Evolutionary conservation across 257 asterid genomes (phyloP).

Genomic region (Scutellaria barbata): DNA sequence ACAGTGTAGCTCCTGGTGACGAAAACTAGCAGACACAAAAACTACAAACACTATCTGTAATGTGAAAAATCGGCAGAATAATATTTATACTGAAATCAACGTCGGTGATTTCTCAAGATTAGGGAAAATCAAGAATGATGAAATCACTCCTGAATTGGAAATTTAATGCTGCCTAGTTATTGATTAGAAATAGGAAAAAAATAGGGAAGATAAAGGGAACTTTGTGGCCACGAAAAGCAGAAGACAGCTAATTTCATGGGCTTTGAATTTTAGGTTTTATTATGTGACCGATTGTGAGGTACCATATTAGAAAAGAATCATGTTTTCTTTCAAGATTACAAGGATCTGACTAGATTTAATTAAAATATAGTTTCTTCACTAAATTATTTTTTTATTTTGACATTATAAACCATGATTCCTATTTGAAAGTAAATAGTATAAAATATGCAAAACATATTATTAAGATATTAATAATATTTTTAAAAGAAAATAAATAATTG

Average conservation of each 20-base stretch:
- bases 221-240: conserved; percentile 43
- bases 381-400: too few relatives aligned
- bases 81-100: conserved; percentile 42
- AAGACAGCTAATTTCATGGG: conserved; percentile 31
- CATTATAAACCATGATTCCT: too few relatives aligned
- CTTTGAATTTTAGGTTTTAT: conserved; percentile 8
- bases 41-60: background rate
- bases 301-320: background rate
- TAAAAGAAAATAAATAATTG: too few relatives aligned
- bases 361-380: too few relatives aligned
- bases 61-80: conserved; percentile 4
- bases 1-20: conserved; percentile 30
- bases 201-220: background rate
- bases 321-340: background rate
- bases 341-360: too few relatives aligned
- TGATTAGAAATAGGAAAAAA: conserved; percentile 16
- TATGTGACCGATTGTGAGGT: conserved; percentile 25
- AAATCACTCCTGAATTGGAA: conserved; percentile 21
- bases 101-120: conserved; percentile 18
- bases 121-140: conserved; percentile 8
- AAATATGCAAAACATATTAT: too few relatives aligned
- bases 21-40: conserved; percentile 20
- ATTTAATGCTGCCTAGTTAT: background rate
- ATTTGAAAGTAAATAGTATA: too few relatives aligned
- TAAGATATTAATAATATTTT: too few relatives aligned